phyloP scores from a whole-genome alignment of 148 eudicot genomes.

The Rhododendron griersonianum region DNA sequence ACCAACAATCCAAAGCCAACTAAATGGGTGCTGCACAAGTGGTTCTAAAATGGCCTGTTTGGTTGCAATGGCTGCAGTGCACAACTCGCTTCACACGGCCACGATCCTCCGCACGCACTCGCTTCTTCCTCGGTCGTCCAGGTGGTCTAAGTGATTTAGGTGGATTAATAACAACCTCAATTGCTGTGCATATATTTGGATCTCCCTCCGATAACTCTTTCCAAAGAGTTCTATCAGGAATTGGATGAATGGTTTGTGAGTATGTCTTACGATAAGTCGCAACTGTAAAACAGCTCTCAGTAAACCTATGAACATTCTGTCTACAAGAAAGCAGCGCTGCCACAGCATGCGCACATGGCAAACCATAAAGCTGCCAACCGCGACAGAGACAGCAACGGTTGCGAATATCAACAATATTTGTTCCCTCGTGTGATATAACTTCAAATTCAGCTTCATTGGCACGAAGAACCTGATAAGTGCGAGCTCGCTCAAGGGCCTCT shows the following conservation, averaged over 20 bases:
- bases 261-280: constrained; percentile 49
- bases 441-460: constrained; percentile 62
- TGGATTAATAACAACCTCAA: constrained; percentile 35
- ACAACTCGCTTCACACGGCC: constrained; percentile 54
- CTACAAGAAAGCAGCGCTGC: constrained; percentile 50
- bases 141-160: constrained; percentile 56
- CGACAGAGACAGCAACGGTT: constrained; percentile 48
- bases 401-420: constrained; percentile 46
- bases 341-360: constrained; percentile 64
- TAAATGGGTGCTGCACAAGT: constrained; percentile 52
- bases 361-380: constrained; percentile 54
- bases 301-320: constrained; percentile 52
- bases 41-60: constrained; percentile 66
- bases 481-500: constrained; percentile 53
- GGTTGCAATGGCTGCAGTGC: constrained; percentile 68
- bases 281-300: constrained; percentile 58
- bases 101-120: constrained; percentile 51
- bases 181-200: constrained; percentile 15
- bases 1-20: background rate
- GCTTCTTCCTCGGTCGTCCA: constrained; percentile 58
- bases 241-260: constrained; percentile 51
- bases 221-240: constrained; percentile 52
- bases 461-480: constrained; percentile 45
- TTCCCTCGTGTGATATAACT: constrained; percentile 47
- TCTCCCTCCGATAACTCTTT: constrained; percentile 34